Conservation (phyloP, 2,329 filamentous ascomycete species). For the Colletotrichum lini region DNA sequence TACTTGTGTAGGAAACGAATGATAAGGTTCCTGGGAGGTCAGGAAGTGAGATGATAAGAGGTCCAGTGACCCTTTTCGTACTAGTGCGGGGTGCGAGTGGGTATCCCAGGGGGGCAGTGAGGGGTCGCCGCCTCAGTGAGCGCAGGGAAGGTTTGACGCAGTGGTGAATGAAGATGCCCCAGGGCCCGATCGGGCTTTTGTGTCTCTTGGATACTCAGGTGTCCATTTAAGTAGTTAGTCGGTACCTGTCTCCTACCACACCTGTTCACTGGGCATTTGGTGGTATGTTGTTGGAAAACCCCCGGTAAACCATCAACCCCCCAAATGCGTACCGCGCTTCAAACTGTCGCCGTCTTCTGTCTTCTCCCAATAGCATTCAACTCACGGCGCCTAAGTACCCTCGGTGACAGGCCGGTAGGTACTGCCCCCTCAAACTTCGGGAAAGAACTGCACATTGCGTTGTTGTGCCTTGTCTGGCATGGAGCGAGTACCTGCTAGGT, state of each 20-base stretch:
- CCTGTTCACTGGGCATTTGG: background rate
- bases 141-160: background rate
- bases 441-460: background rate
- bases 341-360: background rate
- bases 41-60: slow-evolving; percentile 23
- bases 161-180: background rate
- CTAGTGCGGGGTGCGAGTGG: slow-evolving; percentile 26
- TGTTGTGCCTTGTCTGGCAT: too few relatives aligned
- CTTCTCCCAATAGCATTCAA: background rate
- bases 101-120: background rate
- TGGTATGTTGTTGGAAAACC: background rate
- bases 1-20: background rate
- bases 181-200: background rate
- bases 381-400: background rate
- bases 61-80: slow-evolving; percentile 16
- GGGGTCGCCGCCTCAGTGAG: background rate
- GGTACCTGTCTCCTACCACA: too few relatives aligned
- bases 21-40: slow-evolving; percentile 23
- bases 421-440: background rate
- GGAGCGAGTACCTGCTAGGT: background rate
- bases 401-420: background rate
- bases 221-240: too few relatives aligned
- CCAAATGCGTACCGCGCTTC: background rate
- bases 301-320: background rate
- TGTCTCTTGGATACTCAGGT: too few relatives aligned